These are phyloP conservation scores for Daedaleopsis sinensis DNA, from an alignment of 768 basidiomycete species.

Conservation along the genomic window DNA sequence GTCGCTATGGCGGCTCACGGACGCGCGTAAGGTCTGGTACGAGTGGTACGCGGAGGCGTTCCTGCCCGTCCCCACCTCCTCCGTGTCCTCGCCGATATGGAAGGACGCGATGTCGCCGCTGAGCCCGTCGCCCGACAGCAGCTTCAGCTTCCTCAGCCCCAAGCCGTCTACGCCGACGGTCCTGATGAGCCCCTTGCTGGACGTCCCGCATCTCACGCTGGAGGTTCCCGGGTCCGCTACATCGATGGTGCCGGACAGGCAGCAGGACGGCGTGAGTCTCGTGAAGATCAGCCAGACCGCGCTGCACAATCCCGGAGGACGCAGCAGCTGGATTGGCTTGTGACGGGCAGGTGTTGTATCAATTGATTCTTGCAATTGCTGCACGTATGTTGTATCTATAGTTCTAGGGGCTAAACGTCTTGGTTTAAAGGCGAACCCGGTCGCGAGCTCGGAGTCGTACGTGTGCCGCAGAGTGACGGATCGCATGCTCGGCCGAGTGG, in stretches of 20 bases:
- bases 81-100: constrained; percentile 36
- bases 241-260: constrained; percentile 17
- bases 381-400: background rate
- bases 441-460: background rate
- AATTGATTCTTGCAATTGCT: background rate
- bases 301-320: constrained; percentile 88
- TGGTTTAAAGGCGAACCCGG: background rate
- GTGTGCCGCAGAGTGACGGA: background rate
- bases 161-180: constrained; percentile 27
- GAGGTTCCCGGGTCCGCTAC: constrained; percentile 42
- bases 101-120: constrained; percentile 23
- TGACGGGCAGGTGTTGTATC: constrained; percentile 32
- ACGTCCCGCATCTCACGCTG: constrained; percentile 44
- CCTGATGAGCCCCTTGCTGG: constrained; percentile 70
- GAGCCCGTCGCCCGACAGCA: constrained; percentile 21
- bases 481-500: background rate
- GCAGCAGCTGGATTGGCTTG: constrained; percentile 93
- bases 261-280: constrained; percentile 38
- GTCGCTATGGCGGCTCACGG: constrained; percentile 92
- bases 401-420: too few species aligned
- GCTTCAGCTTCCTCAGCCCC: constrained; percentile 18
- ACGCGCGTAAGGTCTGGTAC: constrained; percentile 93
- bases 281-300: constrained; percentile 95
- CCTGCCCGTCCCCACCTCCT: constrained; percentile 57
- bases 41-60: constrained; percentile 98